Percentiles rank a stretch among this genome's conserved stretches.
phyloP scores from a whole-genome alignment of 192 early-diverging fungal genomes.

The Coemansia sp. region DNA sequence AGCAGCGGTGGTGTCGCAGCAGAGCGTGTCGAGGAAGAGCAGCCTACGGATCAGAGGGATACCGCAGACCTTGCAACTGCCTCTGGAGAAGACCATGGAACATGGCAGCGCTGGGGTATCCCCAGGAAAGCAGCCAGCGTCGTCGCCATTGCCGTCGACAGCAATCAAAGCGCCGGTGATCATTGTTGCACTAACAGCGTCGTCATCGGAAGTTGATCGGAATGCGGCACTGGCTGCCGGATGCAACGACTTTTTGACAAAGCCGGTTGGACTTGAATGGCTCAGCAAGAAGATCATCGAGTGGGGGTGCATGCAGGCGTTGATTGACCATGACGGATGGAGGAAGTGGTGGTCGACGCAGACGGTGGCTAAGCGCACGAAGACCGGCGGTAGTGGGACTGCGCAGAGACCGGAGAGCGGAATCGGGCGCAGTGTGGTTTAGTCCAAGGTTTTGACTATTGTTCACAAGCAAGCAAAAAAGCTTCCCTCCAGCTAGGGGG shows the following conservation, averaged over 20 bases:
- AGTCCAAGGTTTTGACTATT: too few relatives aligned
- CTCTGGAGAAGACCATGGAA: conserved; percentile 47
- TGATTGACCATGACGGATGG: conserved; percentile 79
- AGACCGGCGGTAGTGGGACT: neutral
- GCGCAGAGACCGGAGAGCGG: neutral
- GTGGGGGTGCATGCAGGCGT: conserved; percentile 91
- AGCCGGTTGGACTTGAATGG: conserved; percentile 82
- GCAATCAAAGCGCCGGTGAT: conserved; percentile 68
- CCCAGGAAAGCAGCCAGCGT: conserved; percentile 11
- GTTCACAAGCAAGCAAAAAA: too few relatives aligned
- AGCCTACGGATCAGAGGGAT: conserved; percentile 4
- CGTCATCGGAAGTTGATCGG: conserved; percentile 65
- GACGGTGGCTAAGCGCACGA: neutral
- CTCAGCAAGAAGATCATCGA: conserved; percentile 84
- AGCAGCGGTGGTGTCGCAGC: neutral
- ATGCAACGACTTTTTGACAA: conserved; percentile 90
- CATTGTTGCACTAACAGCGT: conserved; percentile 86
- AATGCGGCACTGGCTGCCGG: conserved; percentile 78
- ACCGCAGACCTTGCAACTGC: conserved; percentile 18
- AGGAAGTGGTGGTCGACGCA: conserved; percentile 40
- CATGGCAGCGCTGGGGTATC: conserved; percentile 1
- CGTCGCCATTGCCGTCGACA: conserved; percentile 32
- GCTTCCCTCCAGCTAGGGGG: too few relatives aligned
- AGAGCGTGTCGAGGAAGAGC: neutral
- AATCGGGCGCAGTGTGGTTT: neutral